Percentiles rank a stretch among this genome's conserved stretches.
Conservation (phyloP, 345 rosid genomes). For the Populus pruinosa region DNA sequence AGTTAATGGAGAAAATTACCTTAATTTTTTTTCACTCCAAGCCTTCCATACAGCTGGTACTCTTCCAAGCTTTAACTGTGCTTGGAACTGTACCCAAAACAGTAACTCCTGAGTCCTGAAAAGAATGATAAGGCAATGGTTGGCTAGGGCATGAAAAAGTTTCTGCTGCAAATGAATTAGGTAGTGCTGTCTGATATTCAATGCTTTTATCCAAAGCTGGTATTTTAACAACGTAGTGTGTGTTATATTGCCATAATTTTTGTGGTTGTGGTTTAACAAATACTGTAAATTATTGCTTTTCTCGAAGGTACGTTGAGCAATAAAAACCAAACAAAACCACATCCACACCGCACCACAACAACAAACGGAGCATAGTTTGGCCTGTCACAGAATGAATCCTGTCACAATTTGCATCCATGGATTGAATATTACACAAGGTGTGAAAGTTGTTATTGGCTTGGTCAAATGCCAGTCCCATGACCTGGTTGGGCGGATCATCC, state of each 20-base stretch:
- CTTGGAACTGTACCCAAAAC: slow-evolving; percentile 88
- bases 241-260: too few relatives aligned
- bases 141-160: not conserved
- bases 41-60: slow-evolving; percentile 61
- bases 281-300: too few relatives aligned
- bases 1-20: slow-evolving; percentile 29
- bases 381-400: too few relatives aligned
- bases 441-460: not conserved
- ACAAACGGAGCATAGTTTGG: too few relatives aligned
- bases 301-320: too few relatives aligned
- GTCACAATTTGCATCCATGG: not conserved
- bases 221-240: not conserved
- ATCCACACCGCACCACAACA: too few relatives aligned
- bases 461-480: too few relatives aligned
- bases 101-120: slow-evolving; percentile 87
- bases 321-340: too few relatives aligned
- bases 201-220: too few relatives aligned
- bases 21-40: slow-evolving; percentile 72
- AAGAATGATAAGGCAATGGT: slow-evolving; percentile 2
- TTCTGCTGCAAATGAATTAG: not conserved
- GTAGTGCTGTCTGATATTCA: not conserved
- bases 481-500: too few relatives aligned
- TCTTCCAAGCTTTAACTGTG: slow-evolving; percentile 83
- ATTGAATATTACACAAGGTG: not conserved
- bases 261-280: too few relatives aligned